Base-by-base conservation (phyloP, 352 stramenopile species). In the Globisporangium nunn region DNA sequence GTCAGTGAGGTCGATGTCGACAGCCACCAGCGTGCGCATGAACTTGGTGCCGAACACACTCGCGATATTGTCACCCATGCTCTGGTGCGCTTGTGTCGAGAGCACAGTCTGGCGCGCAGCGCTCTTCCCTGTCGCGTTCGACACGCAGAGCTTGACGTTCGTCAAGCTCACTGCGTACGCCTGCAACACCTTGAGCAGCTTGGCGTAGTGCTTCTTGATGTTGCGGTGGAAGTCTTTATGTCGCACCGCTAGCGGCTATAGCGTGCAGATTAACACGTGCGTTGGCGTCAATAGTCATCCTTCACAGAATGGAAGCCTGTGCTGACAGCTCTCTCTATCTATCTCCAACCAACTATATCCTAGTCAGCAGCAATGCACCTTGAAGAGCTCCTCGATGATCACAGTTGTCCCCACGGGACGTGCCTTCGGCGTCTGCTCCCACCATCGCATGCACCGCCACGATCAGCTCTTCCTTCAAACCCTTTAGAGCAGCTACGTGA, bases 11-110 rank as follows among this genome's bases (percentile, higher is more conserved):
- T 92, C 74, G 31, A 97, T 74, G 12, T 88, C 63, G 46, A 98
- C 81, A 1, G 64, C 56, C 4, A 75, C 35, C 7, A 98, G 62
- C 6, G 81, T 91, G 10, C 68, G 62, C 44, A 97, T 75, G 67
- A 98, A 98, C 56, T 97, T 97, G 28, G 78, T 85, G 17, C 93
- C 95, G 53, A 98, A 92, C 4, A 98, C 76, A 51, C 76, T 87
- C 35, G 86, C 83, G 49, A 97, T 84, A 50, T 95, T 97, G 54
- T 98, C 77, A 1, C 71, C 72, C 54, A 87, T 72, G 46, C 61
- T 71, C 43, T 81, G 67, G 28, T 88, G 84, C 28, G 65, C 66
- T 62, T 91, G 81, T 11, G 75, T 91, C n/a, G 77, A 68, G 30
- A 93, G 56, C 44, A 94, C 75, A 6, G 72, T 58, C 56, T 90